Percentiles rank a stretch among this genome's conserved stretches.
These are phyloP conservation scores for Herpetomonas samuelpessoai DNA, from an alignment of 208 protist genomes.

Conservation along the genomic window DNA sequence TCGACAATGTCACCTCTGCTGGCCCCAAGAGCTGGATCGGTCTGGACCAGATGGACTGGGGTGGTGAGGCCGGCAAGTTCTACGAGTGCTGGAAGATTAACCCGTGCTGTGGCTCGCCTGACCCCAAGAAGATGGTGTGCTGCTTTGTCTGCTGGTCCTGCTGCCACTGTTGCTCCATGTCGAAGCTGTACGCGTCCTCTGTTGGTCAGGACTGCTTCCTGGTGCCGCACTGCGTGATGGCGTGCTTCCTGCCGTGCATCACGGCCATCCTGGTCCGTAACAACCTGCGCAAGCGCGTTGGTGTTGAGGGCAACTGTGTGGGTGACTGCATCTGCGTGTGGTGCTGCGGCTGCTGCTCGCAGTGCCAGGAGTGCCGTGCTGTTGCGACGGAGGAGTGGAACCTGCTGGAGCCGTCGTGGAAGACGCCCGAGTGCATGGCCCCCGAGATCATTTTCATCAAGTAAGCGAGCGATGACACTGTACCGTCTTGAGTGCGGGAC, in stretches of 20 bases:
- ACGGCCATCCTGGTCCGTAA: slow-evolving; percentile 35
- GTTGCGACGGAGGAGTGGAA: slow-evolving; percentile 40
- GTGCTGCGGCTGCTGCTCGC: slow-evolving; percentile 51
- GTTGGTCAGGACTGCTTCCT: slow-evolving; percentile 50
- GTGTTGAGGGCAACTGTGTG: slow-evolving; percentile 50
- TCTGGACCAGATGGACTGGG: slow-evolving; percentile 54
- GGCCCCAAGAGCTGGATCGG: slow-evolving; percentile 18
- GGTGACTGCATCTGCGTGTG: slow-evolving; percentile 60
- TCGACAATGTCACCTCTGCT: slow-evolving; percentile 7
- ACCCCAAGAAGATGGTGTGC: slow-evolving; percentile 27
- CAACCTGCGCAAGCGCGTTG: slow-evolving; percentile 50
- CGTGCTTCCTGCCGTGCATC: slow-evolving; percentile 34
- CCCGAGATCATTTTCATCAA: slow-evolving; percentile 30
- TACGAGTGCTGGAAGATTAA: slow-evolving; percentile 64
- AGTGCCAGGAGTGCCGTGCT: slow-evolving; percentile 51
- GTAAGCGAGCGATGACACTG: too few species aligned
- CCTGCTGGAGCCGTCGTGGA: slow-evolving; percentile 26
- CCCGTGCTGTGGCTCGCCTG: slow-evolving; percentile 57
- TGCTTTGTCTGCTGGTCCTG: slow-evolving; percentile 50
- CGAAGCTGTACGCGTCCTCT: slow-evolving; percentile 52
- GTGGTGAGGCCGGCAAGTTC: slow-evolving; percentile 44
- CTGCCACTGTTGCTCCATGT: slow-evolving; percentile 36
- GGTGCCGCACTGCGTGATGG: slow-evolving; percentile 47
- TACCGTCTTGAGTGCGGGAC: too few species aligned
- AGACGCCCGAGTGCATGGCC: slow-evolving; percentile 16